Base-by-base conservation (phyloP, 2,329 filamentous ascomycete species). In the Hymenoscyphus occultus region DNA sequence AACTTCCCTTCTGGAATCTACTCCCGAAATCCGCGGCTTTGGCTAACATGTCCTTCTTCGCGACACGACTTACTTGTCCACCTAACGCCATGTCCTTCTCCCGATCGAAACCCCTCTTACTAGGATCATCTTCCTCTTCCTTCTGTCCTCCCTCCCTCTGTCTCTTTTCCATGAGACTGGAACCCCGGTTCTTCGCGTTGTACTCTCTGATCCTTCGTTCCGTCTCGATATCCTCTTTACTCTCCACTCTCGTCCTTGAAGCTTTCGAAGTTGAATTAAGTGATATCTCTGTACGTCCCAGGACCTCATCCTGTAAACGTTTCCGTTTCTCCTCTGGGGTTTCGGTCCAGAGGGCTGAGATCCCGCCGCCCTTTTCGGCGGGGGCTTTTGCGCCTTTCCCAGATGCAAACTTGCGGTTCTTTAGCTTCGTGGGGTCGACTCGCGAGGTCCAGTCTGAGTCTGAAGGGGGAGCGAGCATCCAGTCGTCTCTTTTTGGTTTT, bases 31-130 rank as follows among this genome's bases (percentile, higher is more conserved):
- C 90, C 16, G 88, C 86, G 4, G 92, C 90, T 74, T 90, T 90
- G 70, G 86, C 90, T 66, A 97, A 76, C 80, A 98, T 80, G 71
- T 97, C 90, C 72, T 86, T 86, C 71, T 89, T 86, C 80, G 97
- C 88, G 42, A 88, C 83, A 69, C 87, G 81, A 32, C 87, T 90
- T 62, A 97, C 86, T 72, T 86, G 87, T 19, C 86, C 86, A 9
- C 89, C 89, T 2, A 91, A 79, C 48, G 86, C 90, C 86, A 98
- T 97, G 76, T 98, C 95, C 80, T 97, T 98, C 77, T 97, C 92
- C 68, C 88, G 84, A 78, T 97, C 92, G 78, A 98, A 98, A 0
- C 86, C 90, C 67, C 94, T 83, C 77, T 90, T 90, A 77, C 92
- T 97, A 0, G 95, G 94, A 75, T 98, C 93, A 77, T 97, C 94